phyloP scores from a whole-genome alignment of 768 basidiomycete genomes.

The Boletus pseudopeckii region DNA sequence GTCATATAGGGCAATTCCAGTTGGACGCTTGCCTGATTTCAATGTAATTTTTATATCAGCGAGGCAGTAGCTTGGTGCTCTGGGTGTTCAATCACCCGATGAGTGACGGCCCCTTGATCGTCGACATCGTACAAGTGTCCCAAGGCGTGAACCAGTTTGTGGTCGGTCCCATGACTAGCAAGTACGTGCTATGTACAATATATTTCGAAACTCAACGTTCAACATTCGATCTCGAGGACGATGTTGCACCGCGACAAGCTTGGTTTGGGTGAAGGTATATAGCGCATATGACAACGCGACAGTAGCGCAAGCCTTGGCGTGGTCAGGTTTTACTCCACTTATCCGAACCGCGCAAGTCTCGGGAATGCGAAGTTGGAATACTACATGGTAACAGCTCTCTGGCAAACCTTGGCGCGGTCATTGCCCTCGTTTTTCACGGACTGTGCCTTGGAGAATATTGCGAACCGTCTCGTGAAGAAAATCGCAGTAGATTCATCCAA shows the following conservation, averaged over 20 bases:
- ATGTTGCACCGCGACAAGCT: slow-evolving; percentile 69
- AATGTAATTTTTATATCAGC: slow-evolving; percentile 35
- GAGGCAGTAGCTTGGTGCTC: slow-evolving; percentile 63
- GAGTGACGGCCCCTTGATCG: slow-evolving; percentile 46
- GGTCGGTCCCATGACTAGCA: slow-evolving; percentile 70
- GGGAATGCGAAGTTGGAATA: slow-evolving; percentile 58
- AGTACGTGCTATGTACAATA: slow-evolving; percentile 36
- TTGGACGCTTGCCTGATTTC: not conserved
- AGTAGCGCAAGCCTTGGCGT: slow-evolving; percentile 39
- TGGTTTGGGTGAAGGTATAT: too few species aligned
- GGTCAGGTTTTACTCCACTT: slow-evolving; percentile 4
- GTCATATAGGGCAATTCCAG: not conserved
- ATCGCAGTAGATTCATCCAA: not conserved
- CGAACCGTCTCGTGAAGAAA: slow-evolving; percentile 29
- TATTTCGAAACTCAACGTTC: not conserved
- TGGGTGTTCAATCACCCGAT: slow-evolving; percentile 59
- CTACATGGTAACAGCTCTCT: slow-evolving; percentile 70
- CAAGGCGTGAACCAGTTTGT: slow-evolving; percentile 65
- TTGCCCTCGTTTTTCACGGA: slow-evolving; percentile 65
- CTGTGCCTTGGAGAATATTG: slow-evolving; percentile 56
- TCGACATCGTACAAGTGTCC: slow-evolving; percentile 62
- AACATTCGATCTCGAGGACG: slow-evolving; percentile 40
- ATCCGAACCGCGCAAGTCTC: slow-evolving; percentile 53
- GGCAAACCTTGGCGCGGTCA: slow-evolving; percentile 58
- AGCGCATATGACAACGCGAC: slow-evolving; percentile 59